Base-by-base conservation (phyloP, 2,329 filamentous ascomycete species). In the Fusarium buxicola region DNA sequence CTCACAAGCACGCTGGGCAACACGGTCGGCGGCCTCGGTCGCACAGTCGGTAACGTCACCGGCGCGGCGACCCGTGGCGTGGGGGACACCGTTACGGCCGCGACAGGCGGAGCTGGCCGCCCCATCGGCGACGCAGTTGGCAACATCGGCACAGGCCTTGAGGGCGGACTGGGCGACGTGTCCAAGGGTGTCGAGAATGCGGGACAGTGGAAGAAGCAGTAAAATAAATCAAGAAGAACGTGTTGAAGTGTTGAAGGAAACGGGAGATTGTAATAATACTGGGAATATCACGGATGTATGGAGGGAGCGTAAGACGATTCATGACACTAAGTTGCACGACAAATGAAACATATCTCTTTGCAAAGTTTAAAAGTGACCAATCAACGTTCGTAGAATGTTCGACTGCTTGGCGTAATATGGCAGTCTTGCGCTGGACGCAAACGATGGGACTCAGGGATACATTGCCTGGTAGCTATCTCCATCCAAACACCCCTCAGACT, bases 171-270 rank as follows among this genome's bases (percentile, higher is more conserved):
- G 32, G 76, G 77, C 38, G 76, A 74, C 41, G 77, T 86, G 3
- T 80, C 81, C 12, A 80, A 83, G 73, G 84, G 85, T 0, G 80
- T 84, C 7, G 84, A 87, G 74, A 77, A 86, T 67, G 85, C 85
- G 10, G 85, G 86, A 4, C 74, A 86, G 70, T 86, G 84, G 84
- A 84, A 83, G 75, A 78, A 74, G 57, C 60, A 72, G 60, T 71
- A 63, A 63, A 54, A 16, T 45, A 11, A 27, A 32, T 7, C 4
- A 43, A 11, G 13, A 57, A 18, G 13, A 49, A 24, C 9, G 27
- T 2, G 4, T 24, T n/a, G 24, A 25, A n/a, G 11, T 21, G 27
- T 12, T 24, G 30, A 9, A 2, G 13, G 28, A 38, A 27, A 41
- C 8, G 27, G 34, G 18, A 54, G 28, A 50, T 39, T 65, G 36